Evolutionary conservation across 164 flowering plant species (phyloP).

Genomic region (Umbellularia californica): DNA sequence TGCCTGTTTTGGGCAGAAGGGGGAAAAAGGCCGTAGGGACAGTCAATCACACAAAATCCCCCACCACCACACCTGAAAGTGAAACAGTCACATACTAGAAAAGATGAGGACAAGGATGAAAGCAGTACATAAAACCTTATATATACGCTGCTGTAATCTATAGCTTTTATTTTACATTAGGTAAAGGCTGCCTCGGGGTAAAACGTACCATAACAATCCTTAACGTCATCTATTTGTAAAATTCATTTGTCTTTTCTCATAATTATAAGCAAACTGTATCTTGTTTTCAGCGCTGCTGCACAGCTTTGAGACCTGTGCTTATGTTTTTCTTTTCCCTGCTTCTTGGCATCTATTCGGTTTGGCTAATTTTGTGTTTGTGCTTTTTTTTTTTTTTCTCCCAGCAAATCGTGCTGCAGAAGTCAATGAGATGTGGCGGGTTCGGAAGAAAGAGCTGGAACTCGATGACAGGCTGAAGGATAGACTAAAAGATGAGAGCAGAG

Average conservation of each 20-base stretch:
- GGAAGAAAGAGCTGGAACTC: constrained; percentile 74
- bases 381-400: constrained; percentile 16
- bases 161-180: too few species aligned
- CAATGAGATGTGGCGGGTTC: constrained; percentile 84
- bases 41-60: too few species aligned
- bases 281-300: background rate
- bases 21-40: too few species aligned
- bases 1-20: too few species aligned
- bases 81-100: too few species aligned
- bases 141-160: too few species aligned
- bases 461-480: constrained; percentile 43
- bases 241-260: background rate
- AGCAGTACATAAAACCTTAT: too few species aligned
- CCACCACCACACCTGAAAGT: too few species aligned
- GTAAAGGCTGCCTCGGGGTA: too few species aligned
- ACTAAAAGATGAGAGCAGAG: constrained; percentile 26
- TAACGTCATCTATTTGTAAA: too few species aligned
- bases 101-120: too few species aligned
- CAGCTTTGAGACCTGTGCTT: background rate
- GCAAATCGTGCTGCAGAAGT: constrained; percentile 86
- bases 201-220: too few species aligned
- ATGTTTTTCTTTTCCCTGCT: background rate
- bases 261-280: background rate
- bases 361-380: background rate
- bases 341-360: background rate